Evolutionary conservation across 1,284 basidiomycete genomes (phyloP), one percentile per base, ranked within the genome.

Genomic region (Taiwanofungus camphoratus): DNA sequence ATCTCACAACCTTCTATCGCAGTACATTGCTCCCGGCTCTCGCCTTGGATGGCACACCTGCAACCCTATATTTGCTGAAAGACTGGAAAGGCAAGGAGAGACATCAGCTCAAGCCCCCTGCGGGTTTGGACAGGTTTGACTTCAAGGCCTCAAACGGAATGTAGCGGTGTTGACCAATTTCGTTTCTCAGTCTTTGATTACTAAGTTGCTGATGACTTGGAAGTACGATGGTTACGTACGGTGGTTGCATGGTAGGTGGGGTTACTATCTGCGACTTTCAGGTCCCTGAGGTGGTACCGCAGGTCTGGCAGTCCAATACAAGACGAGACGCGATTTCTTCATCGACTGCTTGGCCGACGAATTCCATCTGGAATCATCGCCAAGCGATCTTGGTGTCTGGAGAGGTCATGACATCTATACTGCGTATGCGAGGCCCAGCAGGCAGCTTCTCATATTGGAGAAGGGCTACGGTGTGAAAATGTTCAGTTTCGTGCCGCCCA

Each of bases 11-110:
- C n/a, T n/a, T n/a, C n/a, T n/a, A n/a, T 29, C 31, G 21, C 31
- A 52, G 82, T 87, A 80, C 2, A 76, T 90, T 41, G 84, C 82
- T 1, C 88, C 87, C 3, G 89, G 88, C 1, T 77, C 76, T 41
- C 77, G 88, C 5, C 64, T 91, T 9, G 88, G 89, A 1, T 92
- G 82, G 82, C 83, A 85, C 57, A 90, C 87, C 0, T 82, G 78
- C 56, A 79, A 76, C 54, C 75, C 81, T 6, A 22, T 76, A 31
- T 82, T 87, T 56, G 80, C 82, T 8, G 88, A 92, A 56, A 71
- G 84, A 20, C 61, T 92, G n/a, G 79, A 86, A 50, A 72, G 87
- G 36, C 76, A 79, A n/a, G 71, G 76, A 26, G 88, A 93, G 66
- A 78, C 75, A 0, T 72, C 74, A 12, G 79, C 85, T 0, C 86